These are phyloP conservation scores for Rosa hybrid DNA, from an alignment of 331 rosid species.

Conservation along the genomic window DNA sequence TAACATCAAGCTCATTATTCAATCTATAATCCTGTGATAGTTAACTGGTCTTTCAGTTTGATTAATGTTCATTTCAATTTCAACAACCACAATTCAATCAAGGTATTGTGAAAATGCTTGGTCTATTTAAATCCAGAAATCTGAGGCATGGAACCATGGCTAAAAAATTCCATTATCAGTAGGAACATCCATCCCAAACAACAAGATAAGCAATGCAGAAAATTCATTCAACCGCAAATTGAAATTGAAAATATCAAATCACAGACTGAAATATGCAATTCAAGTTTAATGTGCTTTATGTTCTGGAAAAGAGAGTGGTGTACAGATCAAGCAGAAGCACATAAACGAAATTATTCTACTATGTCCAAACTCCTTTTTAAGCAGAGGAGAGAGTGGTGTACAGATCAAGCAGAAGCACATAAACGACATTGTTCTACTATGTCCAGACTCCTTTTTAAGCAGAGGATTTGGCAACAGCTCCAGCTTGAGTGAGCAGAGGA, in stretches of 20 bases:
- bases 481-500: slow-evolving; percentile 64
- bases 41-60: neutral
- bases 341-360: neutral
- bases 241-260: neutral
- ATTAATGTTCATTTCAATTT: too few species aligned
- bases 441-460: slow-evolving; percentile 25
- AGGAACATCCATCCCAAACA: neutral
- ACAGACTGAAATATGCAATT: neutral
- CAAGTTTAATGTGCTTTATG: neutral
- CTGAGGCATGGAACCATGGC: too few species aligned
- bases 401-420: slow-evolving; percentile 5
- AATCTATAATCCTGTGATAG: neutral
- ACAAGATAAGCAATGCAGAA: neutral
- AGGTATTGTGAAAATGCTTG: too few species aligned
- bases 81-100: too few species aligned
- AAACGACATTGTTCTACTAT: neutral
- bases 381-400: slow-evolving; percentile 23
- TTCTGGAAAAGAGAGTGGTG: neutral
- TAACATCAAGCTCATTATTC: neutral
- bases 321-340: slow-evolving; percentile 5
- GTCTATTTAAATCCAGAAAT: too few species aligned
- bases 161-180: too few species aligned
- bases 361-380: slow-evolving; percentile 15
- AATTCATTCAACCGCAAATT: neutral
- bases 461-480: slow-evolving; percentile 48